A percentile compares a stretch with the other conserved stretches of the same genome.
Evolutionary conservation across 257 asterid species (phyloP).

Genomic region (Solanum habrochaites): DNA sequence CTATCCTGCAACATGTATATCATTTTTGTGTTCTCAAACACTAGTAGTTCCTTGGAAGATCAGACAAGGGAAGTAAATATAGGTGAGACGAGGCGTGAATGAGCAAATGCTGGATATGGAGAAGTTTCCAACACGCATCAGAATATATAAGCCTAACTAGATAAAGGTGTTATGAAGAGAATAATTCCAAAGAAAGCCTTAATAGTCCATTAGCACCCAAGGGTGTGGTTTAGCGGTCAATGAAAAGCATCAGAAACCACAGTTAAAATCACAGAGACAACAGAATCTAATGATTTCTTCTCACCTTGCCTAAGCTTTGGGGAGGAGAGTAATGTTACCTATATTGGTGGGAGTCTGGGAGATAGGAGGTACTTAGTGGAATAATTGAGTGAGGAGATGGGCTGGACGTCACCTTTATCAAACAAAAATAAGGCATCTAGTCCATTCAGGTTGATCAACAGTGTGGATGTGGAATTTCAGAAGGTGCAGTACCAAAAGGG

Average conservation of each 20-base stretch:
- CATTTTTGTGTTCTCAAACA: neutral
- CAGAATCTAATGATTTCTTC: neutral
- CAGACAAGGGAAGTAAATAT: neutral
- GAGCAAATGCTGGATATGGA: neutral
- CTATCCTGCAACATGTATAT: neutral
- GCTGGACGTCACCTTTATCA: neutral
- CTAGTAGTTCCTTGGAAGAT: neutral
- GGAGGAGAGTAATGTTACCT: no score
- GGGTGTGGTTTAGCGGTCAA: neutral
- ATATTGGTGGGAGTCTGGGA: neutral
- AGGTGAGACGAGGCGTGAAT: neutral
- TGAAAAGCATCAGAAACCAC: neutral
- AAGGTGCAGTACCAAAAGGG: neutral
- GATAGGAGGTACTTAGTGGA: neutral
- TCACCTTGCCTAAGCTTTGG: neutral
- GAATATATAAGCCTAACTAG: neutral
- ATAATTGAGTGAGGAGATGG: neutral
- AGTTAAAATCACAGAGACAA: neutral
- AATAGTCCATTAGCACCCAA: neutral
- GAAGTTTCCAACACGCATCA: neutral
- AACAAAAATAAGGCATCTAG: neutral
- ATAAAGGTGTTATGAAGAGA: neutral
- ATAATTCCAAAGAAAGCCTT: neutral
- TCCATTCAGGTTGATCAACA: neutral
- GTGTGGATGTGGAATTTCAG: neutral